A percentile compares a stretch with the other conserved stretches of the same genome.
These are phyloP conservation scores for Luzula sylvatica DNA, from an alignment of 176 grass and related monocot genomes.

Conservation along the genomic window DNA sequence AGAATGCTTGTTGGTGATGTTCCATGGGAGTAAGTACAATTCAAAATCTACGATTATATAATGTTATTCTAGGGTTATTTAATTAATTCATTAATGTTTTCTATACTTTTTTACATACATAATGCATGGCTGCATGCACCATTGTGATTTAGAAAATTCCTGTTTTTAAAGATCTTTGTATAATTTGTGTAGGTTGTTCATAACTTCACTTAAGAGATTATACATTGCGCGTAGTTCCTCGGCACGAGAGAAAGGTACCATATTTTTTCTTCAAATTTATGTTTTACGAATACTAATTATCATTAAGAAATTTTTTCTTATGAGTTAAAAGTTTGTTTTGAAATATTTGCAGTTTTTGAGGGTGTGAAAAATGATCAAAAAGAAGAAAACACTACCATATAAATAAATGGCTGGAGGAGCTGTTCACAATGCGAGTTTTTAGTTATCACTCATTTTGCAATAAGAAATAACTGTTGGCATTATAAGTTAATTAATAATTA, in stretches of 20 bases:
- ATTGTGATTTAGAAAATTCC: slow-evolving; percentile 1
- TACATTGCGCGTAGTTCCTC: slow-evolving; percentile 45
- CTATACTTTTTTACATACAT: too few relatives aligned
- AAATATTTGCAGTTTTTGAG: slow-evolving; percentile 21
- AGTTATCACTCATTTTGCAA: slow-evolving; percentile 16
- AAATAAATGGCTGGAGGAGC: slow-evolving; percentile 10
- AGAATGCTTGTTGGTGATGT: slow-evolving; percentile 85
- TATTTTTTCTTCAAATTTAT: neutral
- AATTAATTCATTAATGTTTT: too few relatives aligned
- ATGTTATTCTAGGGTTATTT: too few relatives aligned
- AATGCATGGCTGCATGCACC: too few relatives aligned
- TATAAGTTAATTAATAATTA: slow-evolving; percentile 12
- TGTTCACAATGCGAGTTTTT: neutral
- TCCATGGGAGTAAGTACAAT: slow-evolving; percentile 78
- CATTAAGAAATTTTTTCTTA: neutral
- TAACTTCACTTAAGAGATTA: slow-evolving; percentile 57
- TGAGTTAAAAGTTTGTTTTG: neutral
- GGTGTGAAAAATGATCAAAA: slow-evolving; percentile 1
- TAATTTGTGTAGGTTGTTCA: slow-evolving; percentile 43
- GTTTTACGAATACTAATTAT: neutral
- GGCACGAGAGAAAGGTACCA: slow-evolving; percentile 29
- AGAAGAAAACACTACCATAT: slow-evolving; percentile 19
- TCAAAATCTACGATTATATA: too few relatives aligned
- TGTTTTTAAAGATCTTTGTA: neutral
- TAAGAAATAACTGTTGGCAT: neutral